Evolutionary conservation across 2,329 filamentous ascomycete species (phyloP).

Genomic region (Talaromyces funiculosus): DNA sequence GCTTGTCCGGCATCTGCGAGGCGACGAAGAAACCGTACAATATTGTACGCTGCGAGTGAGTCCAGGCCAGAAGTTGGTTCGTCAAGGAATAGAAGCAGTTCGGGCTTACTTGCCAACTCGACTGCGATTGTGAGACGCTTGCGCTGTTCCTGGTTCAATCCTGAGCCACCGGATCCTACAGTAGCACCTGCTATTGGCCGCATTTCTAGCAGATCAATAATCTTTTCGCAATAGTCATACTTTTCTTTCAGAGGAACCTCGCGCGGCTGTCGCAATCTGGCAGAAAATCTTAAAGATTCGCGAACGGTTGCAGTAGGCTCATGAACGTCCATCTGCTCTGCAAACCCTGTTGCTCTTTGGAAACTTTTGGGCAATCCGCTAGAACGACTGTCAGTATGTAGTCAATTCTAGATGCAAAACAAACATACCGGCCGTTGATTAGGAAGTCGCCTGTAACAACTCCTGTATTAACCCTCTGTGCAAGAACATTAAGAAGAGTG

Average conservation of each 20-base stretch:
- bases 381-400: constrained; percentile 12
- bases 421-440: constrained; percentile 39
- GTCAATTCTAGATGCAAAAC: neutral
- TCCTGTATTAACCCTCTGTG: constrained; percentile 42
- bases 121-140: constrained; percentile 63
- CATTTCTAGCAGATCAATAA: constrained; percentile 66
- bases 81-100: constrained; percentile 57
- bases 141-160: constrained; percentile 60
- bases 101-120: constrained; percentile 57
- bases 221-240: constrained; percentile 61
- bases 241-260: constrained; percentile 57
- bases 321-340: constrained; percentile 62
- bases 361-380: constrained; percentile 43
- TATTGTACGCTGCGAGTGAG: constrained; percentile 62
- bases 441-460: constrained; percentile 41
- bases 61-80: constrained; percentile 63
- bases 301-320: constrained; percentile 61
- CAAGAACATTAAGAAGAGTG: constrained; percentile 43
- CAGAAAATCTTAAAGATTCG: constrained; percentile 62
- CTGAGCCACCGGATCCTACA: constrained; percentile 55
- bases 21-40: constrained; percentile 57
- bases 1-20: constrained; percentile 72
- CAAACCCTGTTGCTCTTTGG: constrained; percentile 50
- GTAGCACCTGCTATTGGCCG: constrained; percentile 60
- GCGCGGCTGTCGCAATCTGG: constrained; percentile 56